phyloP scores from a whole-genome alignment of 2,329 filamentous ascomycete genomes.

The Aspergillus aculeatus region DNA sequence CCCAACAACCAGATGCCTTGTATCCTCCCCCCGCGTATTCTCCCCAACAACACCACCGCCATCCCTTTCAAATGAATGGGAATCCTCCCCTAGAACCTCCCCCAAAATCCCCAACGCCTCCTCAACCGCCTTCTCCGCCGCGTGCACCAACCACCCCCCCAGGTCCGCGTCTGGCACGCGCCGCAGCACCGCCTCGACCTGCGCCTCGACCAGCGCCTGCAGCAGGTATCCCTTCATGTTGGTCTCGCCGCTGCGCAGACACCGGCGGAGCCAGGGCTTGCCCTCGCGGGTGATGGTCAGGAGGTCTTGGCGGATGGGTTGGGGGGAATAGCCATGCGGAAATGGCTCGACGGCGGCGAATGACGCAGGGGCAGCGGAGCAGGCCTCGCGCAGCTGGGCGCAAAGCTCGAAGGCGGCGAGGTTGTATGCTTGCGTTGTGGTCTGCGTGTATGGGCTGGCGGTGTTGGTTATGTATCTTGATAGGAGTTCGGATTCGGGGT shows the following conservation, averaged over 20 bases:
- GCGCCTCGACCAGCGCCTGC: conserved; percentile 36
- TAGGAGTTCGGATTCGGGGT: too few species aligned
- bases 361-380: too few species aligned
- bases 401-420: conserved; percentile 27
- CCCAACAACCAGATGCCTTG: too few species aligned
- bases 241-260: conserved; percentile 53
- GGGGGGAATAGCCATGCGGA: conserved; percentile 2
- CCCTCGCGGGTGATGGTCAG: conserved; percentile 41
- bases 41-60: too few species aligned
- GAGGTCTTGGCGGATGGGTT: conserved; percentile 26
- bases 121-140: too few species aligned
- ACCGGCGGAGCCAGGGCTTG: conserved; percentile 40
- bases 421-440: not conserved
- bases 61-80: too few species aligned
- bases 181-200: conserved; percentile 45
- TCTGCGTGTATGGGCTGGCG: not conserved
- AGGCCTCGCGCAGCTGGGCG: conserved; percentile 25
- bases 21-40: too few species aligned
- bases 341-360: conserved; percentile 12
- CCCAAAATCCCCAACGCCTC: not conserved
- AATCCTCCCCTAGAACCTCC: not conserved
- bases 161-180: conserved; percentile 22
- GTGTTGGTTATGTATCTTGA: conserved; percentile 13
- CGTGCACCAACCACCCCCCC: not conserved
- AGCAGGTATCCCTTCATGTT: conserved; percentile 57